phyloP scores from a whole-genome alignment of 805 yeast genomes.

The Kodamaea sagamina region DNA sequence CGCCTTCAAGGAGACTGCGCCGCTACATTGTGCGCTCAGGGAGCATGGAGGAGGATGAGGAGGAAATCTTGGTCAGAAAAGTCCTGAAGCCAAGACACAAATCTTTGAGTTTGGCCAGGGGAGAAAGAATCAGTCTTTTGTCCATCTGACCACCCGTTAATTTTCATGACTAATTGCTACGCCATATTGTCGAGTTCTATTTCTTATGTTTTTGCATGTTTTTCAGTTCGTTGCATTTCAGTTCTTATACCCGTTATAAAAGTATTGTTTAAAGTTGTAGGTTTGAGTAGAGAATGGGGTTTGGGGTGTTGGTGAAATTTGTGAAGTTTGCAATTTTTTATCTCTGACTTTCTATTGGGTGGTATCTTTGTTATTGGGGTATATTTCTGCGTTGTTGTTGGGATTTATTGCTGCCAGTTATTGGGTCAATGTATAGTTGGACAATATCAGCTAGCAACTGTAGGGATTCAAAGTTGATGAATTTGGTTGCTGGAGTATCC shows the following conservation, averaged over 20 bases:
- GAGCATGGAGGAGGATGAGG: constrained; percentile 17
- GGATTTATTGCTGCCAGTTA: too few relatives aligned
- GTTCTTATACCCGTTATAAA: constrained; percentile 2
- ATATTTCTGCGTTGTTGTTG: too few relatives aligned
- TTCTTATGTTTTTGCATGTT: constrained; percentile 1
- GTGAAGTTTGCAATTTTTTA: too few relatives aligned
- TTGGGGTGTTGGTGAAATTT: not conserved
- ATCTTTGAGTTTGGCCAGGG: not conserved
- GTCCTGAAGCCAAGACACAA: constrained; percentile 7
- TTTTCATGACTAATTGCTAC: not conserved
- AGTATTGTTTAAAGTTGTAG: not conserved
- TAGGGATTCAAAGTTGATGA: too few relatives aligned
- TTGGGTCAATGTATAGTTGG: too few relatives aligned
- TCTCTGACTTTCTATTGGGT: too few relatives aligned
- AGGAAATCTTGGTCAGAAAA: constrained; percentile 12
- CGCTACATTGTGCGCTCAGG: constrained; percentile 22
- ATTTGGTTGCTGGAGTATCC: too few relatives aligned
- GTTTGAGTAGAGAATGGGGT: not conserved
- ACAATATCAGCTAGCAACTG: too few relatives aligned
- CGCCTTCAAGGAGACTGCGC: constrained; percentile 33
- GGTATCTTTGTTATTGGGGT: too few relatives aligned
- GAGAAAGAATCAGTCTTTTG: constrained; percentile 5
- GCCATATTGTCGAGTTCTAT: not conserved
- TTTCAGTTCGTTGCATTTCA: constrained; percentile 6
- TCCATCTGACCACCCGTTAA: not conserved